These are phyloP conservation scores for Suillus clintonianus DNA, from an alignment of 768 basidiomycete species.

Conservation along the genomic window DNA sequence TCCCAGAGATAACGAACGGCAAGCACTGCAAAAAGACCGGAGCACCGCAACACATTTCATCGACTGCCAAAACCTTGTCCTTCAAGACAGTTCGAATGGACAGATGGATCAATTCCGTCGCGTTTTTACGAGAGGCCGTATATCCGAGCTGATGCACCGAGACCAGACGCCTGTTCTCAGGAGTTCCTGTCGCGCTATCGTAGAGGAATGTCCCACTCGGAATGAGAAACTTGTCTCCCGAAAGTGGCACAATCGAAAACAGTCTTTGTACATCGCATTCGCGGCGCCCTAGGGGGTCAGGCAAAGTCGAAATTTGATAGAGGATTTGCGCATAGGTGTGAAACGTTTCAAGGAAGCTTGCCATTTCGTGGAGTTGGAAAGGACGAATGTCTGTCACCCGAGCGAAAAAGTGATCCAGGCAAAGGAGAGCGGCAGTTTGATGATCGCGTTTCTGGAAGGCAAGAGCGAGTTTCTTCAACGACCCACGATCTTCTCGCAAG, in stretches of 20 bases:
- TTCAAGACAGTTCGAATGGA: slow-evolving; percentile 30
- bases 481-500: slow-evolving; percentile 14
- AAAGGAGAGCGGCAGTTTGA: slow-evolving; percentile 39
- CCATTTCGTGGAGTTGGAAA: slow-evolving; percentile 24
- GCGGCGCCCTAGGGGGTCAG: slow-evolving; percentile 24
- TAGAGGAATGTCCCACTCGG: background rate
- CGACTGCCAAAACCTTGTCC: slow-evolving; percentile 32
- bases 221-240: slow-evolving; percentile 20
- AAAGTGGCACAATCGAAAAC: slow-evolving; percentile 32
- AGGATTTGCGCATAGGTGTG: slow-evolving; percentile 37
- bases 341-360: slow-evolving; percentile 35
- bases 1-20: slow-evolving; percentile 25
- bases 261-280: slow-evolving; percentile 27
- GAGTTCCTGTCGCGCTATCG: background rate
- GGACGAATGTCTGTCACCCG: slow-evolving; percentile 25
- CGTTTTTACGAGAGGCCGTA: slow-evolving; percentile 16
- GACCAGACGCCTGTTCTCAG: background rate
- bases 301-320: slow-evolving; percentile 24
- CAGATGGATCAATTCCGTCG: slow-evolving; percentile 24
- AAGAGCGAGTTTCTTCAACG: slow-evolving; percentile 34
- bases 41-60: slow-evolving; percentile 29
- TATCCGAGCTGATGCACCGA: background rate
- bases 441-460: slow-evolving; percentile 32
- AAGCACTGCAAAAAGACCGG: slow-evolving; percentile 43
- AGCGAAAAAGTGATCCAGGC: slow-evolving; percentile 44